These are phyloP conservation scores for Sporothrix dimorphospora DNA, from an alignment of 2,329 filamentous ascomycete species.

Conservation along the genomic window DNA sequence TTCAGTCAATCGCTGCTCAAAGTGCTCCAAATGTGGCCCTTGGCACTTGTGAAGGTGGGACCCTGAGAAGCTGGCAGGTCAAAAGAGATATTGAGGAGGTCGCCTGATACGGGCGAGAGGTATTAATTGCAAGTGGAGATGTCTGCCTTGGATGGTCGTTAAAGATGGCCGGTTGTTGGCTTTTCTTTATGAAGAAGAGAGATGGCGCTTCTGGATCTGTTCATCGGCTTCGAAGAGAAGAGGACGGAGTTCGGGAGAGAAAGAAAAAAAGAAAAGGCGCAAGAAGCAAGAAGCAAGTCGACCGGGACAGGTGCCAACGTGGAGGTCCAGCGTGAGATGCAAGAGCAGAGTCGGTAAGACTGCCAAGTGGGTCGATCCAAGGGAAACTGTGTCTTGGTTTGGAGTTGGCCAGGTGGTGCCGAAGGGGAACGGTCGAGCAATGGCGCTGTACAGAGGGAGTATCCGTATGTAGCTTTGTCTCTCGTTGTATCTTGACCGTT, in stretches of 20 bases:
- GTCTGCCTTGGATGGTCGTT: background rate
- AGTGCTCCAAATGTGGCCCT: constrained; percentile 3
- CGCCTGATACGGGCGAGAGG: constrained; percentile 3
- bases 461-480: background rate
- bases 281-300: no score
- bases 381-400: background rate
- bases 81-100: background rate
- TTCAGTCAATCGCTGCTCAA: constrained; percentile 2
- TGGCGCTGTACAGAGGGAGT: background rate
- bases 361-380: constrained; percentile 13
- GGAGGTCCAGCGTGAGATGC: background rate
- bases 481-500: background rate
- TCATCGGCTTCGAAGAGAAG: background rate
- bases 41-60: constrained; percentile 8
- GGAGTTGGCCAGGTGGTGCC: background rate
- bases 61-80: constrained; percentile 6
- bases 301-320: background rate
- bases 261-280: background rate
- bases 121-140: background rate
- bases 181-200: background rate
- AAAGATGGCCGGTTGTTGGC: background rate
- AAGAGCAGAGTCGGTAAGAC: background rate
- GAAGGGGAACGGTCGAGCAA: constrained; percentile 6
- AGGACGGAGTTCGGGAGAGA: no score
- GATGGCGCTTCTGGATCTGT: background rate